These are phyloP conservation scores for Fusarium zealandicum DNA, from an alignment of 2,329 filamentous ascomycete genomes.

Conservation along the genomic window DNA sequence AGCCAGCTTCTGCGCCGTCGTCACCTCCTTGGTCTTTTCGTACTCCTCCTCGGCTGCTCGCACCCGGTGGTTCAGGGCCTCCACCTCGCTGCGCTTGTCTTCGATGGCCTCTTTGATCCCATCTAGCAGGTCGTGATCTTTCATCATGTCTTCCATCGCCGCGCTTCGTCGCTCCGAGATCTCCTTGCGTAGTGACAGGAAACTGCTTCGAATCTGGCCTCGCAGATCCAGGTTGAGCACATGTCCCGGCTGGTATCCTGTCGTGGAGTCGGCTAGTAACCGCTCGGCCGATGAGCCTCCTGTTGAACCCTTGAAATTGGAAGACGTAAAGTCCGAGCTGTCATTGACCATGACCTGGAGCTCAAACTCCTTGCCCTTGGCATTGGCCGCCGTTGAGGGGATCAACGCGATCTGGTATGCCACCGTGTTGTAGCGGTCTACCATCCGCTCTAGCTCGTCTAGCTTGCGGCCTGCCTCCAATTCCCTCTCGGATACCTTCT, in stretches of 20 bases:
- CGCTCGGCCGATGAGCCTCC: slow-evolving; percentile 67
- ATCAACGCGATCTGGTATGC: slow-evolving; percentile 95
- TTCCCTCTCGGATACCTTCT: slow-evolving; percentile 84
- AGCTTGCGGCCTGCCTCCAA: slow-evolving; percentile 84
- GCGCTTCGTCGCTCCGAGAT: slow-evolving; percentile 86
- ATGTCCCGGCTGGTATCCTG: slow-evolving; percentile 88
- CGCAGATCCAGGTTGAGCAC: slow-evolving; percentile 89
- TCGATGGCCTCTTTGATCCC: slow-evolving; percentile 97
- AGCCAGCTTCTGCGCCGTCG: slow-evolving; percentile 84
- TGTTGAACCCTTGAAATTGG: slow-evolving; percentile 58
- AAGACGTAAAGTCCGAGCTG: slow-evolving; percentile 76
- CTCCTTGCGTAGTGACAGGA: slow-evolving; percentile 82
- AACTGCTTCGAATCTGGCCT: slow-evolving; percentile 79
- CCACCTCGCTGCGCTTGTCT: slow-evolving; percentile 91
- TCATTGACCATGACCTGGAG: slow-evolving; percentile 83
- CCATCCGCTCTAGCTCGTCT: slow-evolving; percentile 88
- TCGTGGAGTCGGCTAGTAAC: slow-evolving; percentile 80
- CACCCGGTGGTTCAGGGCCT: slow-evolving; percentile 87
- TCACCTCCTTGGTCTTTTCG: slow-evolving; percentile 88
- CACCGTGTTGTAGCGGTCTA: slow-evolving; percentile 91
- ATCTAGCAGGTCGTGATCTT: slow-evolving; percentile 91
- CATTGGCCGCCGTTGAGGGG: slow-evolving; percentile 82
- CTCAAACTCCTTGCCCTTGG: slow-evolving; percentile 85
- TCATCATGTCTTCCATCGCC: slow-evolving; percentile 89
- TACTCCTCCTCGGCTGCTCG: slow-evolving; percentile 91